Evolutionary conservation across 768 basidiomycete species (phyloP).

Genomic region (Suillus ampliporus): DNA sequence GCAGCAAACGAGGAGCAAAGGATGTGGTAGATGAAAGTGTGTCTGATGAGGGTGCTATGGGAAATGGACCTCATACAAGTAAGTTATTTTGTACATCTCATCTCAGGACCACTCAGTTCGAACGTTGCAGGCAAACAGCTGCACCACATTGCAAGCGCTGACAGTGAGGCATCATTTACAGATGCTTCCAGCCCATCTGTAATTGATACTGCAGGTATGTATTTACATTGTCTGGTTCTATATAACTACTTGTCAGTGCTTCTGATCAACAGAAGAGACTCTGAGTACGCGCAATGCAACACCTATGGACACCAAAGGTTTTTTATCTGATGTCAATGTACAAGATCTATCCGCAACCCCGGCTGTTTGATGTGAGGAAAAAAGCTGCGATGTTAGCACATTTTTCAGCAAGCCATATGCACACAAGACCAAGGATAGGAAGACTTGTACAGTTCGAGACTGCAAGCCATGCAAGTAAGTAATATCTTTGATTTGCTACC

Average conservation of each 20-base stretch:
- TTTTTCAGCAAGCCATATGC: background rate
- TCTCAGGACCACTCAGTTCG: background rate
- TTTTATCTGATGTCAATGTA: slow-evolving; percentile 21
- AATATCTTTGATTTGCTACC: background rate
- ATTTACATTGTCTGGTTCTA: background rate
- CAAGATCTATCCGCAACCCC: background rate
- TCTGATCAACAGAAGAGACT: background rate
- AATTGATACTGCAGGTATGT: background rate
- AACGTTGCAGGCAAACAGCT: background rate
- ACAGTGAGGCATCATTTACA: background rate
- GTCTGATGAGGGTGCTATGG: background rate
- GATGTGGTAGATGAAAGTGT: background rate
- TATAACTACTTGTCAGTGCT: background rate
- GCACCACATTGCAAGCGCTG: background rate
- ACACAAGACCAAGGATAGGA: background rate
- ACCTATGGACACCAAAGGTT: slow-evolving; percentile 15
- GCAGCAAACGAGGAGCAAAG: background rate
- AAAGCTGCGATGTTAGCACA: background rate
- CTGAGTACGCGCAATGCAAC: background rate
- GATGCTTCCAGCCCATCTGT: background rate
- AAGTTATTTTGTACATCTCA: background rate
- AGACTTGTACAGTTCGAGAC: background rate
- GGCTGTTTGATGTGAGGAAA: background rate
- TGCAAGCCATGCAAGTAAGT: slow-evolving; percentile 8
- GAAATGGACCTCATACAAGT: background rate